Conservation (phyloP, 768 basidiomycete genomes). For the Rhizopogon sp. region DNA sequence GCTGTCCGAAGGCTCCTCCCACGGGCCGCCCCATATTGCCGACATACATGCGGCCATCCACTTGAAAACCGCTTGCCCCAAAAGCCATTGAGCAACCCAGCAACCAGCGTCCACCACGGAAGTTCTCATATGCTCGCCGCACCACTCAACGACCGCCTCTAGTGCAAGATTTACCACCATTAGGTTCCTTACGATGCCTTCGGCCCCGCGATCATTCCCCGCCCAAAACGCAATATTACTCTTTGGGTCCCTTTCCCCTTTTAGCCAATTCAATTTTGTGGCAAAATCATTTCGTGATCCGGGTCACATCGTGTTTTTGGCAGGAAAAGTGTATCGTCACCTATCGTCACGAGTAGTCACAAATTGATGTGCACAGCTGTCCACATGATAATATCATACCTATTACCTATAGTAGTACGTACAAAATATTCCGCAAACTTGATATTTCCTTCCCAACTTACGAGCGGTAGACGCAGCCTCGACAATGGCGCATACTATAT, state of each 20-base stretch:
- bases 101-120: conserved; percentile 5
- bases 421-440: background rate
- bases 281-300: conserved; percentile 1
- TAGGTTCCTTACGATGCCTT: conserved; percentile 6
- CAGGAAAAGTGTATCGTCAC: background rate
- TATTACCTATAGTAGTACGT: background rate
- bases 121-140: background rate
- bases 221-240: conserved; percentile 11
- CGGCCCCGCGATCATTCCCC: conserved; percentile 18
- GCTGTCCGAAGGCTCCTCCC: background rate
- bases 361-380: too few species aligned
- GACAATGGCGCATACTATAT: background rate
- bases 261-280: background rate
- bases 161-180: background rate
- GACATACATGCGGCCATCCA: background rate
- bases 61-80: background rate
- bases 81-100: background rate
- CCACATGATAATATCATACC: too few species aligned
- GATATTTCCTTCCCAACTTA: background rate
- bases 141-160: background rate
- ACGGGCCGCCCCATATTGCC: background rate
- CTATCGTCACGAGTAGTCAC: too few species aligned
- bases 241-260: conserved; percentile 1
- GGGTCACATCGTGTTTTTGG: background rate
- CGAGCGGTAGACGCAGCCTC: background rate